These are phyloP conservation scores for Bipolaris oryzae DNA, from an alignment of 2,329 filamentous ascomycete genomes.

Conservation along the genomic window DNA sequence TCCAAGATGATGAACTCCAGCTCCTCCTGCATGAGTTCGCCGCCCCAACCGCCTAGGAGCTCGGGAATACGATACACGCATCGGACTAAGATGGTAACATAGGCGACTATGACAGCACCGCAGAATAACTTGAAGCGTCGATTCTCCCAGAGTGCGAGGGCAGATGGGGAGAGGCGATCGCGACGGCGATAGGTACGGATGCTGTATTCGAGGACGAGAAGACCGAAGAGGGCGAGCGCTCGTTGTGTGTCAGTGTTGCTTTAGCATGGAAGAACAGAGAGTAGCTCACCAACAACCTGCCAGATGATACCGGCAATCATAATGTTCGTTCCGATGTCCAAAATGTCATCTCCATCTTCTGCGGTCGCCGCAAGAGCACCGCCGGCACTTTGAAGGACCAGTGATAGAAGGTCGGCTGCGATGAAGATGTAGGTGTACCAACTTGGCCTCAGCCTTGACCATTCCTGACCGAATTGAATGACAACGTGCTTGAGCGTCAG, in stretches of 20 bases:
- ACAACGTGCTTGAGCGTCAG: slow-evolving; percentile 62
- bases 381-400: slow-evolving; percentile 62
- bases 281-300: slow-evolving; percentile 57
- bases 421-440: slow-evolving; percentile 65
- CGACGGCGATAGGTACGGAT: slow-evolving; percentile 29
- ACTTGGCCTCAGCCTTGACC: slow-evolving; percentile 29
- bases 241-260: slow-evolving; percentile 23
- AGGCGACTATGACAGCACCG: slow-evolving; percentile 46
- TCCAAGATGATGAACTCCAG: slow-evolving; percentile 57
- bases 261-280: slow-evolving; percentile 17
- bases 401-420: slow-evolving; percentile 60
- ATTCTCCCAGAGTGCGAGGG: slow-evolving; percentile 19
- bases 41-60: slow-evolving; percentile 52
- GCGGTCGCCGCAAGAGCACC: slow-evolving; percentile 62
- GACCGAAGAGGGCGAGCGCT: slow-evolving; percentile 52
- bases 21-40: slow-evolving; percentile 54
- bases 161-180: slow-evolving; percentile 14
- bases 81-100: slow-evolving; percentile 53
- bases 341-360: slow-evolving; percentile 40
- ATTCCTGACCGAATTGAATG: slow-evolving; percentile 54
- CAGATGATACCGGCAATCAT: slow-evolving; percentile 63
- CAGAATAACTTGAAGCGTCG: slow-evolving; percentile 29
- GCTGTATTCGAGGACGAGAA: slow-evolving; percentile 46
- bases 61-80: slow-evolving; percentile 57
- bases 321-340: slow-evolving; percentile 57